A percentile compares a stretch with the other conserved stretches of the same genome.
Evolutionary conservation across 2,329 filamentous ascomycete species (phyloP).

Genomic region (Fusarium sp.): DNA sequence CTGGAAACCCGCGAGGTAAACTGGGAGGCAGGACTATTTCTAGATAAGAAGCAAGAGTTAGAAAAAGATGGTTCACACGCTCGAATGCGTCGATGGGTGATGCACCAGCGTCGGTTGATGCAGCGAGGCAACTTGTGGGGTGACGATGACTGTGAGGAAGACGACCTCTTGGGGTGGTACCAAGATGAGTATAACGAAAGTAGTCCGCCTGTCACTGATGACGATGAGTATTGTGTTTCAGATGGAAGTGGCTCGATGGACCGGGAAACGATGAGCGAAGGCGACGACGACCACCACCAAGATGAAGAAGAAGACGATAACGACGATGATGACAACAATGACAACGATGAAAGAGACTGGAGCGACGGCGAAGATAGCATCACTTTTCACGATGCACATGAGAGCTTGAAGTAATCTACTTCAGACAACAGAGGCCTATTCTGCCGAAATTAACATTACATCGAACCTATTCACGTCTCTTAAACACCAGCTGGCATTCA

Average conservation of each 20-base stretch:
- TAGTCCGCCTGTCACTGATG: not conserved
- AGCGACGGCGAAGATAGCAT: not conserved
- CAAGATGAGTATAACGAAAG: not conserved
- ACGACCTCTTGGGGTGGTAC: not conserved
- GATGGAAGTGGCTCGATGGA: not conserved
- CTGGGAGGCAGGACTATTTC: not conserved
- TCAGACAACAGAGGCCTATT: not conserved
- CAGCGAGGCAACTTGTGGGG: not conserved
- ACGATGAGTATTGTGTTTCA: not conserved
- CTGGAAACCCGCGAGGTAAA: not conserved
- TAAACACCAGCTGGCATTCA: not conserved
- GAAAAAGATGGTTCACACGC: not conserved
- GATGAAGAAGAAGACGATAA: not conserved
- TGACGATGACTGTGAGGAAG: not conserved
- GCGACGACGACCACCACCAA: not conserved
- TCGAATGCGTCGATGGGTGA: not conserved
- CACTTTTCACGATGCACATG: not conserved
- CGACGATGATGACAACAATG: not conserved
- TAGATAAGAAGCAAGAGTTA: not conserved
- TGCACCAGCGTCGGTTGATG: not conserved
- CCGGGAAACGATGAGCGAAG: not conserved
- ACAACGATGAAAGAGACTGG: not conserved
- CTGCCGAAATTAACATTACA: too few relatives aligned
- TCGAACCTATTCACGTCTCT: not conserved
- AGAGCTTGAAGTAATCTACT: not conserved